Conservation (phyloP, 805 yeast species). For the Suhomyces kilbournensis region DNA sequence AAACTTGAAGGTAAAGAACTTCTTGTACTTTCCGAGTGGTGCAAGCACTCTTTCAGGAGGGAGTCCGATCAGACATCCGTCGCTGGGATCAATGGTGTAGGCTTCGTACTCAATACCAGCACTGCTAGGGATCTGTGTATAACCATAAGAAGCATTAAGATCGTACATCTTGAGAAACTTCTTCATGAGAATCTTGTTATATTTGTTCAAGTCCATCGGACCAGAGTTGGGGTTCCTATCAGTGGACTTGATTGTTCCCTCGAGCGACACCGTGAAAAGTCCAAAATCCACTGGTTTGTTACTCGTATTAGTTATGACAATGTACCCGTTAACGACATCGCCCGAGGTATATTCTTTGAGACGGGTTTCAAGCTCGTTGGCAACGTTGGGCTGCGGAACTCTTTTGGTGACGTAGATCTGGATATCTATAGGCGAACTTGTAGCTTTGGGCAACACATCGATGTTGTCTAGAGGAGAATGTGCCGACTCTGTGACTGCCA, state of each 20-base stretch:
- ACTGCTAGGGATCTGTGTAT: conserved; percentile 47
- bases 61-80: conserved; percentile 49
- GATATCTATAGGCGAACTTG: conserved; percentile 44
- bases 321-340: conserved; percentile 43
- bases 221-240: conserved; percentile 18
- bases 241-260: conserved; percentile 34
- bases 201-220: conserved; percentile 14
- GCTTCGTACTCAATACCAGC: conserved; percentile 48
- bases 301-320: conserved; percentile 47
- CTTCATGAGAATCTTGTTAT: conserved; percentile 38
- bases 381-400: conserved; percentile 43
- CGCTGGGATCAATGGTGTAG: conserved; percentile 42
- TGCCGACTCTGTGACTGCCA: conserved; percentile 26
- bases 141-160: conserved; percentile 54
- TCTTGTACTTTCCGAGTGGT: conserved; percentile 52
- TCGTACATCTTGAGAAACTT: conserved; percentile 61
- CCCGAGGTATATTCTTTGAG: conserved; percentile 42
- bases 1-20: conserved; percentile 56
- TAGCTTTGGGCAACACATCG: conserved; percentile 45
- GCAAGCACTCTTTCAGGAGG: conserved; percentile 47
- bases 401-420: conserved; percentile 53
- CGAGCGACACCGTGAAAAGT: conserved; percentile 32
- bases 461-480: conserved; percentile 50
- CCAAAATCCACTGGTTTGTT: conserved; percentile 43
- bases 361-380: conserved; percentile 44